Conservation (phyloP, 176 grass and related monocot species). For the Musa itinerans region DNA sequence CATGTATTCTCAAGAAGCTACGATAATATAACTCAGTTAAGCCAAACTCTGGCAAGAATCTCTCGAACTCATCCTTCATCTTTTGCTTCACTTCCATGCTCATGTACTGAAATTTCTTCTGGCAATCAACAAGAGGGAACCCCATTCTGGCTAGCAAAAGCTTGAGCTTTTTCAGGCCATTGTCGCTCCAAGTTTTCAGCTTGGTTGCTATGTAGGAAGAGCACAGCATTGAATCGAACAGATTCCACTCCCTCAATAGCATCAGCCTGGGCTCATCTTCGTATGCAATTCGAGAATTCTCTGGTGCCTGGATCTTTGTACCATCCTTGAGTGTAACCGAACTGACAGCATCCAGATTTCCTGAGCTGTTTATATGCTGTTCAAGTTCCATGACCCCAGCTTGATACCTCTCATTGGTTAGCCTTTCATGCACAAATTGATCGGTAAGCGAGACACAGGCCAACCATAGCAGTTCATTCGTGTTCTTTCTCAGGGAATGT, state of each 20-base stretch:
- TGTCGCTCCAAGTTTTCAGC: conserved; percentile 85
- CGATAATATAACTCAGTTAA: conserved; percentile 77
- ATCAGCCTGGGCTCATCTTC: conserved; percentile 81
- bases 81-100: conserved; percentile 84
- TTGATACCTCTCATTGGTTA: conserved; percentile 89
- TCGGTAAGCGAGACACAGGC: conserved; percentile 75
- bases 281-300: conserved; percentile 71
- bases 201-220: conserved; percentile 87
- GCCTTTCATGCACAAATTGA: conserved; percentile 86
- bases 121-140: conserved; percentile 67
- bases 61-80: conserved; percentile 77
- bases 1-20: conserved; percentile 74
- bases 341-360: conserved; percentile 43
- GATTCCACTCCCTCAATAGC: conserved; percentile 71
- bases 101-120: conserved; percentile 95
- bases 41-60: conserved; percentile 83
- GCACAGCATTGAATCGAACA: conserved; percentile 87
- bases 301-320: conserved; percentile 66
- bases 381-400: conserved; percentile 78
- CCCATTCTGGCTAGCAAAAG: conserved; percentile 85
- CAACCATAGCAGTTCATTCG: conserved; percentile 82
- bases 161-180: conserved; percentile 89
- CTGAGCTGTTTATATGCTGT: conserved; percentile 76
- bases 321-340: conserved; percentile 79
- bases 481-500: conserved; percentile 62